Percentiles rank a stretch among this genome's conserved stretches.
These are phyloP conservation scores for Penstemon davidsonii DNA, from an alignment of 257 asterid species.

Conservation along the genomic window DNA sequence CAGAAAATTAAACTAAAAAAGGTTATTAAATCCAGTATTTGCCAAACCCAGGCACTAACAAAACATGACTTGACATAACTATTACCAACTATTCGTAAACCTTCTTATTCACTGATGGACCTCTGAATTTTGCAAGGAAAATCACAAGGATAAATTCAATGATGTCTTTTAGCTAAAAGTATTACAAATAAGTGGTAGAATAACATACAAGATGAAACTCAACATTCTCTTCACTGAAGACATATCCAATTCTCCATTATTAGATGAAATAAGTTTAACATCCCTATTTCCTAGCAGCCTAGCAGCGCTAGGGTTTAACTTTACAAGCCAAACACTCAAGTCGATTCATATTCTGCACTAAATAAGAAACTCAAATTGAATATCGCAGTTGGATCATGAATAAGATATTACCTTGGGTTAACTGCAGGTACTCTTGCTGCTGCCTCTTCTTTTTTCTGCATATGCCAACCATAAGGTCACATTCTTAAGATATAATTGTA, in stretches of 20 bases:
- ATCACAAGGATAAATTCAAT: background rate
- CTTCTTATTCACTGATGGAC: background rate
- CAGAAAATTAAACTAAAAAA: constrained; percentile 14
- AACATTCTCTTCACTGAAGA: constrained; percentile 10
- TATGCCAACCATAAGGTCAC: constrained; percentile 28
- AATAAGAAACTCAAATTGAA: constrained; percentile 2
- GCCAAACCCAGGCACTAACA: background rate
- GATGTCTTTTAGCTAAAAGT: background rate
- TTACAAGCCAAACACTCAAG: background rate
- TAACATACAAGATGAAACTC: constrained; percentile 10
- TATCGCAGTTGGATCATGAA: background rate
- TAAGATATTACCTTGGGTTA: constrained; percentile 50
- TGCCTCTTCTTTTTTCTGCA: constrained; percentile 67
- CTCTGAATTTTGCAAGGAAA: constrained; percentile 7
- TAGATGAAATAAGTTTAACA: background rate
- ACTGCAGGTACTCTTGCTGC: constrained; percentile 39
- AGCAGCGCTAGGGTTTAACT: background rate
- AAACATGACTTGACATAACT: constrained; percentile 8
- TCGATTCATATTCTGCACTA: background rate
- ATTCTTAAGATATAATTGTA: constrained; percentile 7
- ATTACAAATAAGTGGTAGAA: constrained; percentile 10
- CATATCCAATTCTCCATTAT: constrained; percentile 13
- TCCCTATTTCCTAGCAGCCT: background rate
- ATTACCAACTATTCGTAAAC: background rate
- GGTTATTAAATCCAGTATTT: constrained; percentile 7